These are phyloP conservation scores for Penicillium decumbens DNA, from an alignment of 2,329 filamentous ascomycete genomes.

Conservation along the genomic window DNA sequence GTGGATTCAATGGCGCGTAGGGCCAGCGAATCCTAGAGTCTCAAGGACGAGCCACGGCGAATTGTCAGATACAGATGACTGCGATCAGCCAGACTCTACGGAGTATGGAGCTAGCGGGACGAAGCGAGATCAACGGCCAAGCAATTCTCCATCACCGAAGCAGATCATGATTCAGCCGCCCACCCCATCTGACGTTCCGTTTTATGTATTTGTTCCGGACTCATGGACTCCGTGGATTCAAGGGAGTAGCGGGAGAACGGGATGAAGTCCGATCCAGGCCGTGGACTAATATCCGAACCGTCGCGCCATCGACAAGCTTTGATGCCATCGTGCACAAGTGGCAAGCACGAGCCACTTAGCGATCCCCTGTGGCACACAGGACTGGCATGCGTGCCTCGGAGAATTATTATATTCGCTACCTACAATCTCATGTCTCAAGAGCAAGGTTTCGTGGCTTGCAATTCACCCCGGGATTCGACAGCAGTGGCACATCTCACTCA, in stretches of 20 bases:
- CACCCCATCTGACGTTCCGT: neutral
- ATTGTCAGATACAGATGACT: neutral
- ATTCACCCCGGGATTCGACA: neutral
- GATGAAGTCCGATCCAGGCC: slow-evolving; percentile 14
- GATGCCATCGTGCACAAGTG: slow-evolving; percentile 21
- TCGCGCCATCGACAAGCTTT: slow-evolving; percentile 11
- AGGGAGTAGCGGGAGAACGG: slow-evolving; percentile 5
- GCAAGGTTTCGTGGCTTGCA: slow-evolving; percentile 8
- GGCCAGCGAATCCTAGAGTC: neutral
- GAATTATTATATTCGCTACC: slow-evolving; percentile 11
- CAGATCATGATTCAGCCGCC: neutral
- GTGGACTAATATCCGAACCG: slow-evolving; percentile 9
- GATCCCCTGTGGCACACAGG: slow-evolving; percentile 10
- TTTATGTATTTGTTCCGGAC: neutral
- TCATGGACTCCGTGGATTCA: neutral
- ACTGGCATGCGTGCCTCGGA: slow-evolving; percentile 13
- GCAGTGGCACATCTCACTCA: slow-evolving; percentile 2
- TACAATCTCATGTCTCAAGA: neutral
- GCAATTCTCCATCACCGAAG: neutral
- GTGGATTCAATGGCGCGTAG: neutral
- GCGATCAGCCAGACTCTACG: neutral
- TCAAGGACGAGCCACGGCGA: neutral
- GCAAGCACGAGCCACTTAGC: slow-evolving; percentile 14
- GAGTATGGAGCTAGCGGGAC: neutral
- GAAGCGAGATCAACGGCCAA: neutral